Evolutionary conservation across 495 filamentous ascomycete species (phyloP).

Genomic region (Friedmanniomyces simplex): DNA sequence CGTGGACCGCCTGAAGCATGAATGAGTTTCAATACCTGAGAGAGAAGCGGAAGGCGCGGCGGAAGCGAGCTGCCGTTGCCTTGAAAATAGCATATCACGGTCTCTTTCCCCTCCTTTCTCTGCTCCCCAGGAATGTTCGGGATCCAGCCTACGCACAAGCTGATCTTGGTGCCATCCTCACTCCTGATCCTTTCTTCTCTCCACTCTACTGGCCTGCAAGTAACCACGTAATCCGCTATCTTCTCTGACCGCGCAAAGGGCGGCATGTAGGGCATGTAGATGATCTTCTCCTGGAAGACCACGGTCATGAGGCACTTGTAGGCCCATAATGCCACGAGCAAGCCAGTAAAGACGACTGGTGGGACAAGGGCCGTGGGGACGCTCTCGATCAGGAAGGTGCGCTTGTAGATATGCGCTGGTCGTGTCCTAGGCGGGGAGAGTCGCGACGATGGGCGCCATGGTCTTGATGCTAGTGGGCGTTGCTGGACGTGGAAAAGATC

Average conservation of each 20-base stretch:
- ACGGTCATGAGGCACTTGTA: conserved; percentile 80
- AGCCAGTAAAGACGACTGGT: conserved; percentile 54
- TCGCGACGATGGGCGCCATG: not conserved
- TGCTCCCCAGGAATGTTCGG: not conserved
- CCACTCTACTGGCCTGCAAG: conserved; percentile 55
- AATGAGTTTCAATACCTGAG: conserved; percentile 34
- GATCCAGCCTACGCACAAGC: conserved; percentile 43
- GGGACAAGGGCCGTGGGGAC: conserved; percentile 50
- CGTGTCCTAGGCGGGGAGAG: no score
- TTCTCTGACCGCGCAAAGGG: conserved; percentile 48
- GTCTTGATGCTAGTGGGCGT: no score
- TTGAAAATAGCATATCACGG: conserved; percentile 14
- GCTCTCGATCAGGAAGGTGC: conserved; percentile 12
- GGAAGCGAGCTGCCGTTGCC: conserved; percentile 59
- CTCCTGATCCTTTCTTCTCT: conserved; percentile 42
- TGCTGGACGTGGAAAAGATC: no score
- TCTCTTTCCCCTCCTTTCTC: not conserved
- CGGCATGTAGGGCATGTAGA: conserved; percentile 68
- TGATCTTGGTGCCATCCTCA: conserved; percentile 51
- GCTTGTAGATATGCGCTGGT: not conserved
- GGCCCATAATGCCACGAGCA: conserved; percentile 57
- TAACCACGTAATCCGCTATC: conserved; percentile 48
- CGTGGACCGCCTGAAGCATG: conserved; percentile 13
- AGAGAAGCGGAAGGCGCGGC: conserved; percentile 58
- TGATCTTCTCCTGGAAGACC: conserved; percentile 71